These are phyloP conservation scores for Cocos nucifera DNA, from an alignment of 176 grass and related monocot genomes.

Conservation along the genomic window DNA sequence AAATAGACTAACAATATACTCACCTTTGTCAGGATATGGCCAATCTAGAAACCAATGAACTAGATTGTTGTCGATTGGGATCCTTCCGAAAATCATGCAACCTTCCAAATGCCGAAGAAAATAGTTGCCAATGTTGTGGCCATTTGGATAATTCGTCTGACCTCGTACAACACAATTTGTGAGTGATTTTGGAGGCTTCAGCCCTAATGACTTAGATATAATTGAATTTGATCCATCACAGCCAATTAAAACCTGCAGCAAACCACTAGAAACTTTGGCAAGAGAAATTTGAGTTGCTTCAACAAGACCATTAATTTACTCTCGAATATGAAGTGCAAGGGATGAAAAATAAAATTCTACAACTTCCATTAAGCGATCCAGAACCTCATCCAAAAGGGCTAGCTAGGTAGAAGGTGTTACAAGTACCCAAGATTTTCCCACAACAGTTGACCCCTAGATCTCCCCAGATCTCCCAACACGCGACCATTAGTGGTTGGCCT, in stretches of 20 bases:
- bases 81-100: constrained; percentile 7
- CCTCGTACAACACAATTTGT: constrained; percentile 20
- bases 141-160: constrained; percentile 16
- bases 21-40: neutral
- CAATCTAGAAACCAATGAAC: constrained; percentile 11
- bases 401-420: too few species aligned
- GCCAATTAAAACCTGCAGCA: constrained; percentile 27
- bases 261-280: neutral
- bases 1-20: too few species aligned
- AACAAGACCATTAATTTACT: too few species aligned
- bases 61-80: constrained; percentile 24
- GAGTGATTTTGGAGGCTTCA: constrained; percentile 9
- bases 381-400: too few species aligned
- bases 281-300: too few species aligned
- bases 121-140: neutral
- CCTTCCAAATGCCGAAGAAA: neutral
- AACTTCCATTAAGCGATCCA: too few species aligned
- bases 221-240: constrained; percentile 34
- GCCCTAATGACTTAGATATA: constrained; percentile 22
- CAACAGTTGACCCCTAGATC: too few species aligned
- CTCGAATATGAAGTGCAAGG: too few species aligned
- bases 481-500: too few species aligned
- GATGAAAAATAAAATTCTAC: too few species aligned
- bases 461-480: too few species aligned
- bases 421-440: too few species aligned